phyloP scores from a whole-genome alignment of 495 filamentous ascomycete species.

The Friedmanniomyces simplex region DNA sequence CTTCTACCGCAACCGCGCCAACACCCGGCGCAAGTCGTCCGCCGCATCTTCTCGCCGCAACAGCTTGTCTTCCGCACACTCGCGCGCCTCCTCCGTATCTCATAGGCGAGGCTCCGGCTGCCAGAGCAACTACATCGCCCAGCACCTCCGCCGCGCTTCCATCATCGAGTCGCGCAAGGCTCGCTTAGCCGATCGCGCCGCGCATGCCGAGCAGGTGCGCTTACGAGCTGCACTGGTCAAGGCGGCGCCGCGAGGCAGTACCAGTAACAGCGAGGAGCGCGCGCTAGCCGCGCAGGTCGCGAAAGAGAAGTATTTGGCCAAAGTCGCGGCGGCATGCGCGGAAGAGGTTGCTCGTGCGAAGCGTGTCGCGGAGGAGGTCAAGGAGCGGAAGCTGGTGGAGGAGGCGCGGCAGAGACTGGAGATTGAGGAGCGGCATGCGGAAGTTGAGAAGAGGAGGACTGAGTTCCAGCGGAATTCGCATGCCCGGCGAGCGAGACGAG shows the following conservation, averaged over 20 bases:
- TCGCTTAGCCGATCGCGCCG: conserved; percentile 81
- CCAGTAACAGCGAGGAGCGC: conserved; percentile 64
- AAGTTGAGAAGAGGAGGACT: conserved; percentile 63
- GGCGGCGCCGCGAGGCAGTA: conserved; percentile 51
- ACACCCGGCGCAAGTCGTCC: conserved; percentile 66
- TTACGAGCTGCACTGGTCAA: conserved; percentile 72
- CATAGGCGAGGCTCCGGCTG: conserved; percentile 45
- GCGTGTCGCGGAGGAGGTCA: conserved; percentile 81
- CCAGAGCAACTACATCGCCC: conserved; percentile 74
- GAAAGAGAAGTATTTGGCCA: conserved; percentile 80
- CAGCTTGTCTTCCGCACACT: conserved; percentile 79
- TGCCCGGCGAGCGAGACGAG: conserved; percentile 47
- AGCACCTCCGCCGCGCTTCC: conserved; percentile 80
- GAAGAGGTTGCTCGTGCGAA: conserved; percentile 93
- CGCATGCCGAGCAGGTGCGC: conserved; percentile 95
- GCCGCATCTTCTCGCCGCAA: conserved; percentile 79
- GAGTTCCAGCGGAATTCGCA: conserved; percentile 35
- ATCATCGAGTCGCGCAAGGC: conserved; percentile 92
- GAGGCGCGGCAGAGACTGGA: conserved; percentile 51
- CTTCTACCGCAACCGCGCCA: conserved; percentile 57
- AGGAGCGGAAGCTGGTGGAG: conserved; percentile 81
- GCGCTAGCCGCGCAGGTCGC: conserved; percentile 85
- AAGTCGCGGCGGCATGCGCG: conserved; percentile 87
- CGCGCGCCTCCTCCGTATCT: conserved; percentile 54
- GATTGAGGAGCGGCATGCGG: conserved; percentile 81